Evolutionary conservation across 2,329 filamentous ascomycete species (phyloP).

Genomic region (Chrysoporthe austroafricana): DNA sequence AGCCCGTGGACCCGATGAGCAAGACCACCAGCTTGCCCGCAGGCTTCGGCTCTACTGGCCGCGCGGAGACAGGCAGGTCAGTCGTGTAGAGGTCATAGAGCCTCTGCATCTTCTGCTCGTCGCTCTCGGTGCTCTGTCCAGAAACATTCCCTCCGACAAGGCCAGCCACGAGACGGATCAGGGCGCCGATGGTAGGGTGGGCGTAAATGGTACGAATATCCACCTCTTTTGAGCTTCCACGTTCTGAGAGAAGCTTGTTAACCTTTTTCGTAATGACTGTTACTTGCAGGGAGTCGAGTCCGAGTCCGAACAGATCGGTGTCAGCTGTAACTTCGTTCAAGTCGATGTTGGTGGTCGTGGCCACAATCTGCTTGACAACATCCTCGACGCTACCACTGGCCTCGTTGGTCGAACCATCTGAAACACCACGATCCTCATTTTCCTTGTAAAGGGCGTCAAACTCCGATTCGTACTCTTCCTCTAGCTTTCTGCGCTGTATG

Average conservation of each 20-base stretch:
- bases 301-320: slow-evolving; percentile 17
- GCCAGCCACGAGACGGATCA: slow-evolving; percentile 8
- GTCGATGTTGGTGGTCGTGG: slow-evolving; percentile 11
- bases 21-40: slow-evolving; percentile 11
- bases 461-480: slow-evolving; percentile 46
- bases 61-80: slow-evolving; percentile 11
- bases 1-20: slow-evolving; percentile 24
- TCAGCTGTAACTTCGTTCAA: slow-evolving; percentile 8
- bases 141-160: neutral
- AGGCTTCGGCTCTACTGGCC: slow-evolving; percentile 3
- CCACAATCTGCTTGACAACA: slow-evolving; percentile 12
- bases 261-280: slow-evolving; percentile 7
- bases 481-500: slow-evolving; percentile 43
- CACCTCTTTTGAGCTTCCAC: slow-evolving; percentile 12
- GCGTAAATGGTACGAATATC: slow-evolving; percentile 13
- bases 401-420: neutral
- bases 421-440: neutral
- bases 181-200: slow-evolving; percentile 12
- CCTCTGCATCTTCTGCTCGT: slow-evolving; percentile 15
- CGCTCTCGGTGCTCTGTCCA: neutral
- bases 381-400: slow-evolving; percentile 1
- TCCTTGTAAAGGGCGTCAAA: slow-evolving; percentile 46
- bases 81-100: slow-evolving; percentile 17
- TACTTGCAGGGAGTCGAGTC: slow-evolving; percentile 22
- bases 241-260: slow-evolving; percentile 10